Conservation (phyloP, 495 filamentous ascomycete genomes). For the Aspergillus affinis region DNA sequence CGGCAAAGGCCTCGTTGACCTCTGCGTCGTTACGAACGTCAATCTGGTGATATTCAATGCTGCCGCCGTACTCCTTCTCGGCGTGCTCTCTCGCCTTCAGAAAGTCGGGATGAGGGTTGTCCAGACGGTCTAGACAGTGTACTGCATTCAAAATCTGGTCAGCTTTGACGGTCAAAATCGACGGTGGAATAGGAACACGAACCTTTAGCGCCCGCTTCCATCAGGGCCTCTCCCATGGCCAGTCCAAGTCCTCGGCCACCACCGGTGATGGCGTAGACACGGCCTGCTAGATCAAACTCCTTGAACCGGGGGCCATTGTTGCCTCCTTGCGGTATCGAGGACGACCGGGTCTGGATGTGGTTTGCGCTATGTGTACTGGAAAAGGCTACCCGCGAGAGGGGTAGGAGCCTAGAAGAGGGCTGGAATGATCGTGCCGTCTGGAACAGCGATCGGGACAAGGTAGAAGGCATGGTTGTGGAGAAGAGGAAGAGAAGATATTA, state of each 20-base stretch:
- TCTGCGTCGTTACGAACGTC: constrained; percentile 61
- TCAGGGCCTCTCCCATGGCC: constrained; percentile 65
- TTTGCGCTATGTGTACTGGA: constrained; percentile 24
- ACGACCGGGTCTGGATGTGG: constrained; percentile 37
- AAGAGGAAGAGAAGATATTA: background rate
- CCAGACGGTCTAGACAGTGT: constrained; percentile 61
- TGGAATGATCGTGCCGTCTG: constrained; percentile 13
- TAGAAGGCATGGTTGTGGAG: constrained; percentile 21
- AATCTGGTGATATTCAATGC: constrained; percentile 59
- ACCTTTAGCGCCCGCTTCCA: constrained; percentile 69
- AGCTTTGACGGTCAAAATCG: background rate
- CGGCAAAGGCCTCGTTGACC: constrained; percentile 52
- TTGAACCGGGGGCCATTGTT: constrained; percentile 34
- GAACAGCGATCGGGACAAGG: constrained; percentile 18
- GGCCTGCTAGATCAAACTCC: constrained; percentile 56
- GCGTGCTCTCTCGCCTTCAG: constrained; percentile 48
- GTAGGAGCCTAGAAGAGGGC: constrained; percentile 7
- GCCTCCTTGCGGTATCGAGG: constrained; percentile 21
- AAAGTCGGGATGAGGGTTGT: constrained; percentile 52
- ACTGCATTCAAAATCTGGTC: constrained; percentile 37
- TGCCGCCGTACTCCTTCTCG: constrained; percentile 48
- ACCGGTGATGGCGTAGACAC: constrained; percentile 63
- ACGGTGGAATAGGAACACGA: constrained; percentile 7
- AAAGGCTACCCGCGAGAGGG: constrained; percentile 9
- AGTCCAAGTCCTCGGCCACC: constrained; percentile 64